These are phyloP conservation scores for Trifolium pratense DNA, from an alignment of 306 rosid species.

Conservation along the genomic window DNA sequence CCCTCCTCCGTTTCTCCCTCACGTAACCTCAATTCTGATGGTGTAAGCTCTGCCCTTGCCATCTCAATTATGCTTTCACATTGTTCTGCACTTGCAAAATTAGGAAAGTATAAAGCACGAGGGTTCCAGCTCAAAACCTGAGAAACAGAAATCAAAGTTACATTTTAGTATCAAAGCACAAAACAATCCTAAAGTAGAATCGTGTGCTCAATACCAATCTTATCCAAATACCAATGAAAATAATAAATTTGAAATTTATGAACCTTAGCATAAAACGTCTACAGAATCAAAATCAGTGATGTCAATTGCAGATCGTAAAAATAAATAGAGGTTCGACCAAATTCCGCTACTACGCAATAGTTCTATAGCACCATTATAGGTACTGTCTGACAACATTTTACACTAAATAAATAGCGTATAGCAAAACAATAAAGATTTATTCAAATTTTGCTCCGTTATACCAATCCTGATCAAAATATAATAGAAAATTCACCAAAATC, in stretches of 20 bases:
- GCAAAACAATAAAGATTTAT: not conserved
- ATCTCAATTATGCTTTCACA: conserved; percentile 62
- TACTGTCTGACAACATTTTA: not conserved
- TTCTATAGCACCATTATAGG: not conserved
- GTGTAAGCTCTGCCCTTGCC: conserved; percentile 64
- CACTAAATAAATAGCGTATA: not conserved
- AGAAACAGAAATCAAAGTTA: conserved; percentile 34
- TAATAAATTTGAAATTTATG: not conserved
- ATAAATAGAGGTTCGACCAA: not conserved
- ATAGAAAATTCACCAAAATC: not conserved
- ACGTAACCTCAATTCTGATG: conserved; percentile 72
- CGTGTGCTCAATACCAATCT: conserved; percentile 1
- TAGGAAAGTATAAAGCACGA: conserved; percentile 80
- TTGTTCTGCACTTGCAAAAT: conserved; percentile 81
- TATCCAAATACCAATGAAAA: conserved; percentile 19
- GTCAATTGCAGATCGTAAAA: not conserved
- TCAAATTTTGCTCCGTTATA: not conserved
- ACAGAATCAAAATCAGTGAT: conserved; percentile 25
- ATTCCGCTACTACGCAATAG: not conserved
- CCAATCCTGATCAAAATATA: not conserved
- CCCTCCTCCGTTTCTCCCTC: conserved; percentile 69
- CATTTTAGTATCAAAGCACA: conserved; percentile 20
- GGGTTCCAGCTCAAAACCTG: conserved; percentile 94
- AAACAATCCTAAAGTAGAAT: conserved; percentile 34
- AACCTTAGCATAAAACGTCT: not conserved